Conservation (phyloP, 768 basidiomycete species). For the Kwoniella mangroviensis region DNA sequence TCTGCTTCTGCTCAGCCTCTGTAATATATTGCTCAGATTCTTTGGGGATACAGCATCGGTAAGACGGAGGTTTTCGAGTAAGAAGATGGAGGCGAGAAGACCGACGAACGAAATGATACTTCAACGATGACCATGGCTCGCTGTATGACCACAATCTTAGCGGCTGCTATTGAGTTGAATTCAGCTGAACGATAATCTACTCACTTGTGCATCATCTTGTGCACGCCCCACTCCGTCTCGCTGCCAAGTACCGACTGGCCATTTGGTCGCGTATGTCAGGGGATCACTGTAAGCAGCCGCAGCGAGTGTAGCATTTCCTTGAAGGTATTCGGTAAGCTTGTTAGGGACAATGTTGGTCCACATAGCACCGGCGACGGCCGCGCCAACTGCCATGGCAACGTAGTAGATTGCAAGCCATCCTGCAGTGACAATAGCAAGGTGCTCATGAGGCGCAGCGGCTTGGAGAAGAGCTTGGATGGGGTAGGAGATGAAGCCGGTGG, state of each 20-base stretch:
- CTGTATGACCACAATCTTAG: background rate
- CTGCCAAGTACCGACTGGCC: constrained; percentile 37
- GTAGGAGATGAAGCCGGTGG: constrained; percentile 50
- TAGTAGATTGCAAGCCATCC: constrained; percentile 51
- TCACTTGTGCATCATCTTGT: constrained; percentile 54
- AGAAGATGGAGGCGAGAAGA: constrained; percentile 30
- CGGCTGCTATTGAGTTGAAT: background rate
- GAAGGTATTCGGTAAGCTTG: constrained; percentile 44
- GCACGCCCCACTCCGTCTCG: constrained; percentile 50
- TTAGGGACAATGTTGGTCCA: constrained; percentile 55
- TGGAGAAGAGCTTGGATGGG: constrained; percentile 49
- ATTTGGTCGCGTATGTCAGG: constrained; percentile 40
- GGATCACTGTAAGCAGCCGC: constrained; percentile 49
- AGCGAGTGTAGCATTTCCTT: constrained; percentile 42
- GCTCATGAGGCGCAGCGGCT: constrained; percentile 38
- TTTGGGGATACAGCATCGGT: constrained; percentile 36
- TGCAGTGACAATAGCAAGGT: constrained; percentile 47
- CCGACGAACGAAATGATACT: constrained; percentile 29
- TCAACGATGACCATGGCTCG: constrained; percentile 44
- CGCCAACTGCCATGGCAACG: constrained; percentile 46
- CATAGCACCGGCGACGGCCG: constrained; percentile 52
- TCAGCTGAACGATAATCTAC: background rate
- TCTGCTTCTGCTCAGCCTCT: constrained; percentile 20
- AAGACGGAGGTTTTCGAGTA: constrained; percentile 38
- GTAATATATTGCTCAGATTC: constrained; percentile 28